Evolutionary conservation across 106 monocot species (phyloP), one percentile per base, ranked within the genome.

Genomic region (Dactylorhiza incarnata): DNA sequence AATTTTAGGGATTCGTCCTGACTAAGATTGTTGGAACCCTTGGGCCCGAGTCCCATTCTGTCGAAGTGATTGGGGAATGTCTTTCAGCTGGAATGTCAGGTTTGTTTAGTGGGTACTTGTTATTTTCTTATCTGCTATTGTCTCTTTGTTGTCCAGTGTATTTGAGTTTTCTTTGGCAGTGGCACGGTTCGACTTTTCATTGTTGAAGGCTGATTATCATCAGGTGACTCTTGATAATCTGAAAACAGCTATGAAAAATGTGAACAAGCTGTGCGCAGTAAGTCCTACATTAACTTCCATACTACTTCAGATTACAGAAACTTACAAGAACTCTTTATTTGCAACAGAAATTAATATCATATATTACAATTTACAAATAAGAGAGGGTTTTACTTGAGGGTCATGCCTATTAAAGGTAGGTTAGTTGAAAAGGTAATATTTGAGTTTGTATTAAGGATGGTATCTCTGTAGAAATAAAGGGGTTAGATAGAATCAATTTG

Each of bases 131-230:
- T 62, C 23, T 62, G 62, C 10, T 73, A 29, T 81, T 20, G n/a
- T 54, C 54, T 16, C n/a, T 54, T 15, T n/a, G 15, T 16, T 54
- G 54, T 54, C 16, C n/a, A 54, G n/a, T 52, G 15, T 54, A 5
- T 54, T 54, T 54, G 15, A 54, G 15, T 54, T 54, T 54, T 54
- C 54, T 54, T 54, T 54, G 54, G 49, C 80, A 88, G 92, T 95
- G 78, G 95, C 92, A 76, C 86, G 95, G 48, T 95, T 95, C 79
- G 92, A 92, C 74, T 92, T 92, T 77, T 95, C 95, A 10, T 92
- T 84, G 81, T 54, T 78, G 77, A 79, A 86, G 82, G 79, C 81
- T 75, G 84, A 84, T 26, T 95, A 92, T 74, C 95, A 95, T 82
- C 95, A 92, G 83, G 86, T 86, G 72, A 88, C 95, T 45, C 84